These are phyloP conservation scores for Suillus weaverae DNA, from an alignment of 768 basidiomycete genomes.

Conservation along the genomic window DNA sequence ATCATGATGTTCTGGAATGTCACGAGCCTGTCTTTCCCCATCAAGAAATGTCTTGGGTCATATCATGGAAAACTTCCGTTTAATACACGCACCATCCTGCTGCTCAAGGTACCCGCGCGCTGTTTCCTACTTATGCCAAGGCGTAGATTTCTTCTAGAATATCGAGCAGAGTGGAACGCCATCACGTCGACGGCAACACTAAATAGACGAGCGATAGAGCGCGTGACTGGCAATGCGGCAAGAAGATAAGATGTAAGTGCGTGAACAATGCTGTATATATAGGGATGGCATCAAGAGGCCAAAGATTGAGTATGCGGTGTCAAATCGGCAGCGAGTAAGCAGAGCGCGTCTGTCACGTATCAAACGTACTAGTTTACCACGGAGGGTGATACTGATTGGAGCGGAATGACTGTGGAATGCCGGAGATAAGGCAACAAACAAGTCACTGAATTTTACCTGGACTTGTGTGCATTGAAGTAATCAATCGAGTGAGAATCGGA, in stretches of 20 bases:
- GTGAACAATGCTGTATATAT: too few relatives aligned
- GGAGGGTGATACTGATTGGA: neutral
- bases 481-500: neutral
- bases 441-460: neutral
- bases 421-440: neutral
- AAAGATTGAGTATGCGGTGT: too few relatives aligned
- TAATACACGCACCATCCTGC: conserved; percentile 1
- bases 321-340: too few relatives aligned
- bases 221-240: too few relatives aligned
- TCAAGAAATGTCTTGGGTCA: neutral
- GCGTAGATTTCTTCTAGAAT: neutral
- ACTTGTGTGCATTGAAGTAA: neutral
- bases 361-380: neutral
- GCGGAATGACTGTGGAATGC: neutral
- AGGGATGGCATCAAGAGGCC: too few relatives aligned
- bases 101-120: neutral
- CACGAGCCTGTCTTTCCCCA: conserved; percentile 1
- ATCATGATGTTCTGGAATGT: neutral
- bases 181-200: too few relatives aligned
- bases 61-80: neutral
- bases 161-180: neutral
- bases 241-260: too few relatives aligned
- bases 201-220: too few relatives aligned
- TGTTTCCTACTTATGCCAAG: too few relatives aligned
- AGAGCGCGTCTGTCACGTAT: too few relatives aligned